Conservation (phyloP, 2,329 filamentous ascomycete species). For the Macrophomina tecta region DNA sequence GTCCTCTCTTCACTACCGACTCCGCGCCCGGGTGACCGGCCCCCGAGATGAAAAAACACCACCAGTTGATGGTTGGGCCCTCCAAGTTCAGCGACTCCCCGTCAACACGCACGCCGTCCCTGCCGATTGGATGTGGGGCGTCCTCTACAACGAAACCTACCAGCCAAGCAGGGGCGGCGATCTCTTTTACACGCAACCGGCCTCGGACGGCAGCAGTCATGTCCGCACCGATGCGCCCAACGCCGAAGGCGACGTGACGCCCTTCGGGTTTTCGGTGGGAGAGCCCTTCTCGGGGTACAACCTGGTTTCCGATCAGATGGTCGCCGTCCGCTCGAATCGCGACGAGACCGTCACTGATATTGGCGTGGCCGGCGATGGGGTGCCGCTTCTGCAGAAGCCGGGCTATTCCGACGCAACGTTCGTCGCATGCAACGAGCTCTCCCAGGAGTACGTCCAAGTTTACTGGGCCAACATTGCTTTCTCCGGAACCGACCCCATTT, state of each 20-base stretch:
- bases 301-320: background rate
- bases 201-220: background rate
- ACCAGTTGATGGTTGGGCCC: background rate
- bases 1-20: background rate
- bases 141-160: background rate
- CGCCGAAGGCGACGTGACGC: background rate
- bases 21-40: conserved; percentile 5
- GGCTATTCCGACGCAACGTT: background rate
- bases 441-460: background rate
- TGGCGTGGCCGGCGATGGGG: background rate
- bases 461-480: background rate
- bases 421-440: background rate
- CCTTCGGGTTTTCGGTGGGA: background rate
- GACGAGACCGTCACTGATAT: background rate
- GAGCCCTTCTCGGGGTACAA: no score
- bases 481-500: background rate
- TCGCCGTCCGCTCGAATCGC: background rate
- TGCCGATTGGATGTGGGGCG: background rate
- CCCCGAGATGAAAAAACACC: background rate
- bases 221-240: conserved; percentile 4
- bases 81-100: background rate
- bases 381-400: background rate
- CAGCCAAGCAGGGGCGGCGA: background rate
- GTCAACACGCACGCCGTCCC: background rate
- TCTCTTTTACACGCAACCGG: background rate